These are phyloP conservation scores for Lepidium sativum DNA, from an alignment of 345 rosid species.

Conservation along the genomic window DNA sequence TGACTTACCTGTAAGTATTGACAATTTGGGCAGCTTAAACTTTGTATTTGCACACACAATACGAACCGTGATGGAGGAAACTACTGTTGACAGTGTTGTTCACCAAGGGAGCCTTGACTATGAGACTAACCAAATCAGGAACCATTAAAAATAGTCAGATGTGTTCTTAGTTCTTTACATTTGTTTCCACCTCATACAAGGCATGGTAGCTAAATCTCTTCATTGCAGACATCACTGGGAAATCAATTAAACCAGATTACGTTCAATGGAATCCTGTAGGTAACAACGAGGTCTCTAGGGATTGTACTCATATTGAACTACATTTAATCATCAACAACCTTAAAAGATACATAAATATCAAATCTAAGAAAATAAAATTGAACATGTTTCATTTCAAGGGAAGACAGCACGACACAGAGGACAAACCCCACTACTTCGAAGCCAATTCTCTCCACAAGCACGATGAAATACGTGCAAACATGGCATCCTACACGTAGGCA, in stretches of 20 bases:
- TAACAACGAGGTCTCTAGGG: neutral
- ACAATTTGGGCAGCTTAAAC: too few relatives aligned
- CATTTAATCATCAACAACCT: too few relatives aligned
- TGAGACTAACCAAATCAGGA: too few relatives aligned
- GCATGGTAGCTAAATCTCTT: neutral
- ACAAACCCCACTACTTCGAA: neutral
- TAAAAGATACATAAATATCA: too few relatives aligned
- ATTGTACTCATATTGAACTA: too few relatives aligned
- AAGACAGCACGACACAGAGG: neutral
- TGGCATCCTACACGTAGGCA: neutral
- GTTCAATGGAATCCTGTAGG: neutral
- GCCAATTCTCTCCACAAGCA: neutral
- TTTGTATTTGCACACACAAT: too few relatives aligned
- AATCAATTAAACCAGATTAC: neutral
- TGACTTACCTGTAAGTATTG: slow-evolving; percentile 78
- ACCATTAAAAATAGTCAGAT: neutral
- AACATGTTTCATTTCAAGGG: neutral
- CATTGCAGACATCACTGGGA: neutral
- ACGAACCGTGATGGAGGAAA: too few relatives aligned
- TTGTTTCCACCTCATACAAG: neutral
- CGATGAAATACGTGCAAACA: slow-evolving; percentile 3
- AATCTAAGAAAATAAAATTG: too few relatives aligned
- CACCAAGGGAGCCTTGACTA: too few relatives aligned
- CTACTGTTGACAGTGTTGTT: too few relatives aligned
- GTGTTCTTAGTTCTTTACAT: neutral